Base-by-base conservation (phyloP, 2,329 filamentous ascomycete species). In the Fusarium abutilonis region DNA sequence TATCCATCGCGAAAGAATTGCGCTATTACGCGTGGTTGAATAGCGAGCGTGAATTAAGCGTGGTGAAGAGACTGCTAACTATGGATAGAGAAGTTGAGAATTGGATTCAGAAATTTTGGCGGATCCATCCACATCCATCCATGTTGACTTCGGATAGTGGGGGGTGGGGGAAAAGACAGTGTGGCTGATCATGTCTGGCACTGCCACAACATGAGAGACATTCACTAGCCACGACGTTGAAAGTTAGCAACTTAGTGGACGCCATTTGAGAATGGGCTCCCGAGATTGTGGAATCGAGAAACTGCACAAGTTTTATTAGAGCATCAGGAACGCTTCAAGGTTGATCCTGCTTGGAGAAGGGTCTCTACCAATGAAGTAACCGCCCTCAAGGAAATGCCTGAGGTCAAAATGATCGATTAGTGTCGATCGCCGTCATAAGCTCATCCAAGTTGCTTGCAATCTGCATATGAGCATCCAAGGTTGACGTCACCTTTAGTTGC, bases 1-100 rank as follows among this genome's bases (percentile, higher is more conserved):
- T 87, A 76, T 93, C 89, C 89, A 91, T 91, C 29, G 42, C 28
- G 47, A 53, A 17, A 15, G 10, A 6, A 13, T 19, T 38, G 21
- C 48, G 26, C 52, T 55, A 34, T 42, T 44, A 38, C 38, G 39
- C 42, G 50, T 57, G 41, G 35, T 35, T 46, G 47, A 42, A 44
- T 14, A 47, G 42, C 15, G 50, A 47, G 35, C 40, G 56, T 47
- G 36, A 28, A 26, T 51, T 48, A 44, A 43, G 49, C 32, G 43
- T 49, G 56, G 23, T 50, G 52, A 51, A 55, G 52, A 55, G 56
- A 70, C 67, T 67, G 58, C 31, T 53, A 19, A 19, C 19, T 19
- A 3, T 19, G 19, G 34, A 41, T 39, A 31, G 44, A 44, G 50
- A 60, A 32, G n/a, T 55, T 58, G 41, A 50, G 41, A 46, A 58